Evolutionary conservation across 441 rosid genomes (phyloP).

Genomic region (Eutrema salsugineum): DNA sequence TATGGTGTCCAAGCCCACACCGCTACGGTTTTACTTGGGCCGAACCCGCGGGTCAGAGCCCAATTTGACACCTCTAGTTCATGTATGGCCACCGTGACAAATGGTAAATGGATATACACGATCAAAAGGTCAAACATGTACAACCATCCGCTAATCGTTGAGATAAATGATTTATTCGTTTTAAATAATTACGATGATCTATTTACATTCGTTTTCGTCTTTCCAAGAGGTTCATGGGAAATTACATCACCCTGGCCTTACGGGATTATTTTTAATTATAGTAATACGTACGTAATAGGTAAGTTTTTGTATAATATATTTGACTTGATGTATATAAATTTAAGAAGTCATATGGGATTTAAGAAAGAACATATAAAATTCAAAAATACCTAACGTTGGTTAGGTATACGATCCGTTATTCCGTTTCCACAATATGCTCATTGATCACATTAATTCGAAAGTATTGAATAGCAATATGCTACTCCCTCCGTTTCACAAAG

Average conservation of each 20-base stretch:
- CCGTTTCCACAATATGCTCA: neutral
- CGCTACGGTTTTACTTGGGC: too few species aligned
- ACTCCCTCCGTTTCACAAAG: too few species aligned
- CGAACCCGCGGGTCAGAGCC: too few species aligned
- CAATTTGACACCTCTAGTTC: too few species aligned
- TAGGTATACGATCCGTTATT: conserved; percentile 1
- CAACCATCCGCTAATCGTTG: neutral
- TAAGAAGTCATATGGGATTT: neutral
- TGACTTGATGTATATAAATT: conserved; percentile 1
- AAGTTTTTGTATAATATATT: neutral
- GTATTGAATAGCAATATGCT: too few species aligned
- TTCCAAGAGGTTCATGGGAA: conserved; percentile 11
- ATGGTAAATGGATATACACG: conserved; percentile 5
- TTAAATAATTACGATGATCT: neutral
- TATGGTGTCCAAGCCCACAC: too few species aligned
- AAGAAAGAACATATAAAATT: neutral
- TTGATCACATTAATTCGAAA: neutral
- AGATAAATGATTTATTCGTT: neutral
- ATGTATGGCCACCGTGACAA: neutral
- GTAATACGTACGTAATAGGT: conserved; percentile 12
- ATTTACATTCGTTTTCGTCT: neutral
- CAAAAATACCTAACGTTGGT: neutral
- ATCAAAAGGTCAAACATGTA: neutral
- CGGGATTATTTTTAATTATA: neutral
- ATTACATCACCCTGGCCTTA: neutral